Evolutionary conservation across 176 grass and related monocot species (phyloP).

Genomic region (Avena atlantica): DNA sequence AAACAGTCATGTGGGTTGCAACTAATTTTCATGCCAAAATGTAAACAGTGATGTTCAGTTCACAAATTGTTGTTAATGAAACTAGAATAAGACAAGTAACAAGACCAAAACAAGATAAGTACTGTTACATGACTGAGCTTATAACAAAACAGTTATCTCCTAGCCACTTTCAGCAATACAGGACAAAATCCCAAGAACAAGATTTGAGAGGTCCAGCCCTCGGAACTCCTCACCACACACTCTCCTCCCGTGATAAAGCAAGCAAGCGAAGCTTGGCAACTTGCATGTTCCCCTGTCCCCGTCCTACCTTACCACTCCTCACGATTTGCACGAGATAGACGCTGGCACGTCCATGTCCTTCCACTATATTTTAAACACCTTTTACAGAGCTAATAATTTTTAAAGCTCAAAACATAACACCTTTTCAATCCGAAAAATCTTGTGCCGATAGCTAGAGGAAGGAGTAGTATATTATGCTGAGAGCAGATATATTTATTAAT

Average conservation of each 20-base stretch:
- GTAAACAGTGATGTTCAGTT: not conserved
- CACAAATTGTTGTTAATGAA: constrained; percentile 18
- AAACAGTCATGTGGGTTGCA: not conserved
- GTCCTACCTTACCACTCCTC: not conserved
- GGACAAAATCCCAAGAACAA: not conserved
- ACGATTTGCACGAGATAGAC: constrained; percentile 23
- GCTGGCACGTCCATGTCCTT: constrained; percentile 11
- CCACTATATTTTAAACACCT: not conserved
- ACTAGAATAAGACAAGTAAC: not conserved
- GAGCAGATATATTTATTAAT: not conserved
- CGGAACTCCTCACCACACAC: constrained; percentile 7
- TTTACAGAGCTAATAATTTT: constrained; percentile 11
- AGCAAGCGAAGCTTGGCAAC: not conserved
- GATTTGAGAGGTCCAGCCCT: constrained; percentile 5
- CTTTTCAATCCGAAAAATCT: constrained; percentile 19
- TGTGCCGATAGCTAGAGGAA: not conserved
- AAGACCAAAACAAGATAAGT: not conserved
- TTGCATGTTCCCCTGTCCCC: constrained; percentile 4
- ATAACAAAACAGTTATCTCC: not conserved
- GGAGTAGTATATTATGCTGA: not conserved
- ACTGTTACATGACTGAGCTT: not conserved
- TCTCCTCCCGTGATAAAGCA: constrained; percentile 4
- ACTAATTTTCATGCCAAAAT: not conserved
- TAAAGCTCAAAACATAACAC: not conserved
- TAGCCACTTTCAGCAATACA: not conserved